These are phyloP conservation scores for Pichia ethanolica DNA, from an alignment of 805 yeast species.

Conservation along the genomic window DNA sequence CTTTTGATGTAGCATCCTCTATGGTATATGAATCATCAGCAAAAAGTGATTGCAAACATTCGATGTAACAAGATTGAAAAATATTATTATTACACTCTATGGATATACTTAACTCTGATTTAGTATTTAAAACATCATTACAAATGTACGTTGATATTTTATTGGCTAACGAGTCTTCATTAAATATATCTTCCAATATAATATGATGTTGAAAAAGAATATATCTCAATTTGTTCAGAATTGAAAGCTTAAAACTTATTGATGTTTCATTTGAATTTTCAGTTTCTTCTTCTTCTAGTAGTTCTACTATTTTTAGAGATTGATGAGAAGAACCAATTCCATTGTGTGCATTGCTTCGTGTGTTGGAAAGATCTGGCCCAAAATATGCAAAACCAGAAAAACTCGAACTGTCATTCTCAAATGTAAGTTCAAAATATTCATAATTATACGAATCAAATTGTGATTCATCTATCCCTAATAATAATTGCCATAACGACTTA, in stretches of 20 bases:
- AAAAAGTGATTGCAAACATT: neutral
- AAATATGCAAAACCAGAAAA: slow-evolving; percentile 3
- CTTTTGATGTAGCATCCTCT: neutral
- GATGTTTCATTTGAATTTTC: neutral
- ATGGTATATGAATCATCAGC: neutral
- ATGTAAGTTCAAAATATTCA: slow-evolving; percentile 13
- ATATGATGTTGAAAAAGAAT: slow-evolving; percentile 5
- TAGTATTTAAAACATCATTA: neutral
- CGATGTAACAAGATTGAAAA: neutral
- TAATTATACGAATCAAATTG: slow-evolving; percentile 13
- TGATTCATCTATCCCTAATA: slow-evolving; percentile 20
- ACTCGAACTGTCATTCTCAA: neutral
- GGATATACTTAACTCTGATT: too few relatives aligned
- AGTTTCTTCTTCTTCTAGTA: slow-evolving; percentile 1
- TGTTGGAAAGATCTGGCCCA: neutral
- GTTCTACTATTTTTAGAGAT: slow-evolving; percentile 1
- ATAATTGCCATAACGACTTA: slow-evolving; percentile 19
- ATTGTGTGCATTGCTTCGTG: too few relatives aligned
- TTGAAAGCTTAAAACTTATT: slow-evolving; percentile 5
- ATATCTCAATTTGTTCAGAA: slow-evolving; percentile 5
- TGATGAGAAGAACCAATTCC: slow-evolving; percentile 3
- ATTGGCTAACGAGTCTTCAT: neutral
- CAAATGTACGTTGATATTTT: neutral
- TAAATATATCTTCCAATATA: neutral
- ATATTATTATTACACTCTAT: too few relatives aligned